Conservation (phyloP, 208 protist species). For the Lotmaria passim region DNA sequence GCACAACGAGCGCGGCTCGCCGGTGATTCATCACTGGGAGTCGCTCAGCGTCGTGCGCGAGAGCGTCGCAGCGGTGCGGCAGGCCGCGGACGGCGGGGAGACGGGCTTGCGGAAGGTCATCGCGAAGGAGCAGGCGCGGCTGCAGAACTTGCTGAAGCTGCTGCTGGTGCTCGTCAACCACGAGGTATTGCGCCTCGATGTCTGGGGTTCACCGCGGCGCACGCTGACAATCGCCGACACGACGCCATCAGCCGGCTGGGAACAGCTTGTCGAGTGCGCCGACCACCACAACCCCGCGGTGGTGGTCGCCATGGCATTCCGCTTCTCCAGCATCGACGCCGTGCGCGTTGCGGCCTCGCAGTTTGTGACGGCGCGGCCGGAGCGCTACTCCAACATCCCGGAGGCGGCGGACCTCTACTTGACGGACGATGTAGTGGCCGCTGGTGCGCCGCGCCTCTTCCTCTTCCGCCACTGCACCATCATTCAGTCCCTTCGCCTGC, state of each 20-base stretch:
- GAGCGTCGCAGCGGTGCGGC: slow-evolving; percentile 25
- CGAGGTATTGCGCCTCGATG: slow-evolving; percentile 66
- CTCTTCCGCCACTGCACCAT: slow-evolving; percentile 73
- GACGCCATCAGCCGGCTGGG: slow-evolving; percentile 42
- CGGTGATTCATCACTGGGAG: slow-evolving; percentile 21
- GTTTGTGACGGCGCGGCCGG: slow-evolving; percentile 51
- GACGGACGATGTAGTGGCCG: slow-evolving; percentile 60
- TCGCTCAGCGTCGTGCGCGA: slow-evolving; percentile 40
- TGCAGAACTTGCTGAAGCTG: slow-evolving; percentile 57
- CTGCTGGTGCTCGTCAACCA: slow-evolving; percentile 70
- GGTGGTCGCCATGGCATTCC: slow-evolving; percentile 63
- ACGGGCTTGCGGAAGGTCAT: slow-evolving; percentile 35
- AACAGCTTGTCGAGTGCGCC: slow-evolving; percentile 46
- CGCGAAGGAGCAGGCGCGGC: slow-evolving; percentile 46
- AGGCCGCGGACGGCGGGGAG: slow-evolving; percentile 23
- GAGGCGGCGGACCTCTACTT: slow-evolving; percentile 80
- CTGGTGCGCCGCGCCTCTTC: slow-evolving; percentile 63
- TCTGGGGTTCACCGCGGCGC: slow-evolving; percentile 76
- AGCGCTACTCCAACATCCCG: slow-evolving; percentile 56
- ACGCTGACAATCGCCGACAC: slow-evolving; percentile 40
- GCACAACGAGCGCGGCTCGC: slow-evolving; percentile 2
- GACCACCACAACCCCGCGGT: slow-evolving; percentile 68
- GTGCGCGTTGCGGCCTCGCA: slow-evolving; percentile 42
- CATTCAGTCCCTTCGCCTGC: slow-evolving; percentile 72
- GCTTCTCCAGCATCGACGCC: slow-evolving; percentile 59